Evolutionary conservation across 495 filamentous ascomycete genomes (phyloP), one percentile per base, ranked within the genome.

Genomic region (Aspergillus cavernicola): DNA sequence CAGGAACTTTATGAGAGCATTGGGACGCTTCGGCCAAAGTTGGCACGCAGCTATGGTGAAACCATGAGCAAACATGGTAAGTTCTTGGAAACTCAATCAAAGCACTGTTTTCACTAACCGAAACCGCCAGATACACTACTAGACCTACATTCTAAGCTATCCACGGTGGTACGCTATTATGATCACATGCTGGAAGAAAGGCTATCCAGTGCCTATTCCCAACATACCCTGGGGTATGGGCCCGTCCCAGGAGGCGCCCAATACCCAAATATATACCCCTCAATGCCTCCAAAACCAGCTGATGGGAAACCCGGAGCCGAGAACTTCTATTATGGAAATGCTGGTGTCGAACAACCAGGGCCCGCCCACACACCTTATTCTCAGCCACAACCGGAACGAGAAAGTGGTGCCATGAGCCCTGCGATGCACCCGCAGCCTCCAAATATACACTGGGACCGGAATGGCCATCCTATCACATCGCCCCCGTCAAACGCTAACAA

Each of bases 41-140:
- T 98, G 47, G 95, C 95, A 13, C 82, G 93, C 49, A 97, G 92
- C 7, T 97, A 97, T 70, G 93, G 93, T 32, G 93, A 98, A 71
- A 97, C 93, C 1, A 97, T 97, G 93, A 97, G 92, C 80, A 98
- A 97, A 70, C 93, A 97, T 67, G 92, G 91, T 89, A 75, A 65
- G 83, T 16, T 20, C 75, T 26, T 19, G 16, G 9, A 37, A 32
- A 7, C 41, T 39, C 12, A 10, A 11, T n/a, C 11, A n/a, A 10
- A 33, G 31, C 3, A 18, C 49, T 11, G n/a, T 26, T 55, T 19
- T 16, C 11, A 35, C 15, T 23, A 26, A 4, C 10, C 52, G 54
- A 78, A 56, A 18, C n/a, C 19, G 3, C 32, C 56, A 83, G 81
- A 98, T 65, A 92, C 93, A 2, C 78, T 98, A 9, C 83, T 97